Conservation (phyloP, 768 basidiomycete genomes). For the Galerina sulciceps region DNA sequence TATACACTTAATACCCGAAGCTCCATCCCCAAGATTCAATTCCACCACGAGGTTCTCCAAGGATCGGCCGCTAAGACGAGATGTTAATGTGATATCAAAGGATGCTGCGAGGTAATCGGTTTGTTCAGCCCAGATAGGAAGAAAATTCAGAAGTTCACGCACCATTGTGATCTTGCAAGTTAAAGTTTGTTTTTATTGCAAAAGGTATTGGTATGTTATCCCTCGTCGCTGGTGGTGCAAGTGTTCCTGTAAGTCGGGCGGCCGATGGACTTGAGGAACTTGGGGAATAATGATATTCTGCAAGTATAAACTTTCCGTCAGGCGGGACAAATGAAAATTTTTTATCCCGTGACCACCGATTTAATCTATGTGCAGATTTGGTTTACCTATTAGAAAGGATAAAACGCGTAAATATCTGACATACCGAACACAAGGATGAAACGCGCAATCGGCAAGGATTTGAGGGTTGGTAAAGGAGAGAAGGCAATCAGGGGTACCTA, state of each 20-base stretch:
- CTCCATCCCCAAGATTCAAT: slow-evolving; percentile 75
- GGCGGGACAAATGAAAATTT: slow-evolving; percentile 91
- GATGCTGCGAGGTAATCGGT: slow-evolving; percentile 21
- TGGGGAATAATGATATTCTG: slow-evolving; percentile 77
- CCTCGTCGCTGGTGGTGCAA: slow-evolving; percentile 27
- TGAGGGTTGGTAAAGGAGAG: slow-evolving; percentile 78
- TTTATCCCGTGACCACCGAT: slow-evolving; percentile 78
- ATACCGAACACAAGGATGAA: slow-evolving; percentile 93
- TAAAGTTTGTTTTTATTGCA: slow-evolving; percentile 51
- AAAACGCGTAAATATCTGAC: slow-evolving; percentile 23
- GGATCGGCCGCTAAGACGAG: slow-evolving; percentile 62
- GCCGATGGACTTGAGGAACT: slow-evolving; percentile 36
- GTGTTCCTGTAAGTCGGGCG: slow-evolving; percentile 26
- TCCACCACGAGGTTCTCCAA: slow-evolving; percentile 77
- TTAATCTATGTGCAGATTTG: slow-evolving; percentile 51
- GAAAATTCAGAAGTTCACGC: slow-evolving; percentile 8
- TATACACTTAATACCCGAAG: slow-evolving; percentile 74
- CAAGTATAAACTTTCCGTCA: slow-evolving; percentile 84
- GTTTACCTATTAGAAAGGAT: not conserved
- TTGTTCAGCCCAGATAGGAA: not conserved
- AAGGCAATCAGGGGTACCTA: slow-evolving; percentile 89
- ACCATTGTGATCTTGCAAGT: slow-evolving; percentile 50
- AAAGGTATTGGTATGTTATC: slow-evolving; percentile 58
- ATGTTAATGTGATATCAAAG: slow-evolving; percentile 66
- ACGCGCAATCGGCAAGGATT: slow-evolving; percentile 76